phyloP scores from a whole-genome alignment of 116 monocot species.

The Phalaenopsis hybrid region DNA sequence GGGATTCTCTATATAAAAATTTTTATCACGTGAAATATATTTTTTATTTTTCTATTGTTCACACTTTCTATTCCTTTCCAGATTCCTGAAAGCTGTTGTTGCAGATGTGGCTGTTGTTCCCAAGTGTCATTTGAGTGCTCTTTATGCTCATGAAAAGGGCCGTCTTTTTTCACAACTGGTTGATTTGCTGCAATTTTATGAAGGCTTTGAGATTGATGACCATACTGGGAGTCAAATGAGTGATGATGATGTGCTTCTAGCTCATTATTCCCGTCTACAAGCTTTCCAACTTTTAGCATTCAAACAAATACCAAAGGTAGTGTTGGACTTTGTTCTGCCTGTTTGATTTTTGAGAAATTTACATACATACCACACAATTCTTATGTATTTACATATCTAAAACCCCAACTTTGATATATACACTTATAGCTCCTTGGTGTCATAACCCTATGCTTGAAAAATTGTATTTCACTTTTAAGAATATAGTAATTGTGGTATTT shows the following conservation, averaged over 20 bases:
- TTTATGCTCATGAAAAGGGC: conserved; percentile 93
- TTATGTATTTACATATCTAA: no score
- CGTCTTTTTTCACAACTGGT: conserved; percentile 91
- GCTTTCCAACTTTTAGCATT: conserved; percentile 92
- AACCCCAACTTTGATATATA: no score
- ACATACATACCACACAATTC: no score
- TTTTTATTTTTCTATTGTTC: conserved; percentile 1
- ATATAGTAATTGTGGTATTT: no score
- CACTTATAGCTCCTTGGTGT: no score
- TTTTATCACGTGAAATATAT: neutral
- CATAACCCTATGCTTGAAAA: no score
- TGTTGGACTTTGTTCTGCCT: neutral
- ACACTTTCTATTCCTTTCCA: conserved; percentile 18
- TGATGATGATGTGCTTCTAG: conserved; percentile 86
- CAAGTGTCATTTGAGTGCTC: conserved; percentile 85
- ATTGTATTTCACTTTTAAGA: no score
- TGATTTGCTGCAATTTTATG: conserved; percentile 95
- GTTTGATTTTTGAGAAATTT: neutral
- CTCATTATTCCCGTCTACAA: conserved; percentile 92
- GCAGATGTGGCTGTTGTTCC: conserved; percentile 91
- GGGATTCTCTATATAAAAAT: neutral
- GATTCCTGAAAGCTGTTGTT: conserved; percentile 89
- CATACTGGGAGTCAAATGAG: conserved; percentile 82
- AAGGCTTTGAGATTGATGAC: conserved; percentile 98
- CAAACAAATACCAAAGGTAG: conserved; percentile 91